Evolutionary conservation across 345 rosid species (phyloP).

Genomic region (Mangifera indica): DNA sequence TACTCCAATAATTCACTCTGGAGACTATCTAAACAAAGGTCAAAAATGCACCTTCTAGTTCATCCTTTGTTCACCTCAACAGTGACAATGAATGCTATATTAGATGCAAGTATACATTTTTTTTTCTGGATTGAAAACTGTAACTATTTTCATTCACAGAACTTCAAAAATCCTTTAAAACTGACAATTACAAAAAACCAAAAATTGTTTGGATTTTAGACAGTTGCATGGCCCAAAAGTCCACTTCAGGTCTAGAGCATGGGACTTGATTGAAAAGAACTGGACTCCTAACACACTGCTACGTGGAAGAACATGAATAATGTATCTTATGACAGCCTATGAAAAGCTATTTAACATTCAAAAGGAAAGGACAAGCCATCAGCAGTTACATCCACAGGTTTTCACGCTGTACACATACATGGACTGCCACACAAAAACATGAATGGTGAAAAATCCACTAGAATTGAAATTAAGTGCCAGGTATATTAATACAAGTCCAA

Average conservation of each 20-base stretch:
- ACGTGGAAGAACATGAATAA: constrained; percentile 11
- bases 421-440: no score
- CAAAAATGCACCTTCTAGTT: neutral
- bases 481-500: neutral
- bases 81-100: no score
- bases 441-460: no score
- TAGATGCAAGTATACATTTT: no score
- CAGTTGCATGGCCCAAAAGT: constrained; percentile 15
- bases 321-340: neutral
- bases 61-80: neutral
- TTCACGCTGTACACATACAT: neutral
- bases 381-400: neutral
- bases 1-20: constrained; percentile 4
- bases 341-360: neutral
- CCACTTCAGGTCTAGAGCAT: constrained; percentile 15
- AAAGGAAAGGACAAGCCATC: neutral
- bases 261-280: constrained; percentile 18
- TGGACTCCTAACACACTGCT: constrained; percentile 13
- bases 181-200: constrained; percentile 14
- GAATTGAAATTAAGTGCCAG: neutral
- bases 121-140: neutral
- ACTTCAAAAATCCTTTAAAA: constrained; percentile 4
- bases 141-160: constrained; percentile 2
- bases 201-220: constrained; percentile 30
- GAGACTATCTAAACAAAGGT: constrained; percentile 8